Percentiles rank a stretch among this genome's conserved stretches.
Conservation (phyloP, 257 asterid species). For the Galeopsis tetrahit region DNA sequence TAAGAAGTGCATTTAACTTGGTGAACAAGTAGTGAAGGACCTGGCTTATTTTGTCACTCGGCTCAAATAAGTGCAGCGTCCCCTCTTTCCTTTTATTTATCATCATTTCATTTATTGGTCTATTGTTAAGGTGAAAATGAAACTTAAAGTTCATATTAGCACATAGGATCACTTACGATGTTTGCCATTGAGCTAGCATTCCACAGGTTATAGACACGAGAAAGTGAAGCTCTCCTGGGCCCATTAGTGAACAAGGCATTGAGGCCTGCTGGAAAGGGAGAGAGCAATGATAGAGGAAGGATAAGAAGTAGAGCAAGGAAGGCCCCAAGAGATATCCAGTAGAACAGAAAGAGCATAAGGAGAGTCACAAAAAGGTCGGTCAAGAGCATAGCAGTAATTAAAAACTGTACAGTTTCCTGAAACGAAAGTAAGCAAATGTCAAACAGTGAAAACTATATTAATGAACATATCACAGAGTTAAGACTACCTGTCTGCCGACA, state of each 20-base stretch:
- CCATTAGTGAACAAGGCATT: conserved; percentile 91
- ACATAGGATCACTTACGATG: conserved; percentile 57
- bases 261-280: conserved; percentile 95
- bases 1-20: background rate
- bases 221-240: conserved; percentile 86
- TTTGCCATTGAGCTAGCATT: conserved; percentile 83
- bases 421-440: conserved; percentile 46
- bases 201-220: conserved; percentile 94
- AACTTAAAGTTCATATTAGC: conserved; percentile 8
- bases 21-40: background rate
- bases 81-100: conserved; percentile 14
- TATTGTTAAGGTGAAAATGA: conserved; percentile 13
- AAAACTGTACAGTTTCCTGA: conserved; percentile 90
- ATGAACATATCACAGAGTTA: conserved; percentile 33
- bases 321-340: conserved; percentile 92
- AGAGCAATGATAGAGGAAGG: conserved; percentile 94
- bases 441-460: conserved; percentile 31
- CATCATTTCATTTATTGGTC: background rate
- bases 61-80: background rate
- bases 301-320: conserved; percentile 88
- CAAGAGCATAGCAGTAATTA: conserved; percentile 83
- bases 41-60: background rate
- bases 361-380: conserved; percentile 84
- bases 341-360: conserved; percentile 77
- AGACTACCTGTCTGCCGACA: conserved; percentile 87